These are phyloP conservation scores for Candida mesenterica DNA, from an alignment of 1,139 yeast genomes.

Conservation along the genomic window DNA sequence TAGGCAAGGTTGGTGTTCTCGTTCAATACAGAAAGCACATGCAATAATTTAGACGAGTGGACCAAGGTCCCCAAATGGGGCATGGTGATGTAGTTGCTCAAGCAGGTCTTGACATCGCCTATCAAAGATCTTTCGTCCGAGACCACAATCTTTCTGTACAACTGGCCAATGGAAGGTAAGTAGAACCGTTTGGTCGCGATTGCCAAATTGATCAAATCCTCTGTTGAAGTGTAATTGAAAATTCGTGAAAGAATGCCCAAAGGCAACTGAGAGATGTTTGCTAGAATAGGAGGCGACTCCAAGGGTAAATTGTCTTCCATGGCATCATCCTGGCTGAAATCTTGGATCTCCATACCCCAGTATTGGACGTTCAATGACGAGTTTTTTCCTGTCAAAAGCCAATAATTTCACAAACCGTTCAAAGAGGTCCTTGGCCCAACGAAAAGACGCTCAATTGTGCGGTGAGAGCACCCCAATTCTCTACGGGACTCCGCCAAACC, in stretches of 20 bases:
- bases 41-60: constrained; percentile 10
- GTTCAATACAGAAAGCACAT: constrained; percentile 13
- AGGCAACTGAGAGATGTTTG: constrained; percentile 2
- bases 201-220: constrained; percentile 18
- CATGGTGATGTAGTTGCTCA: constrained; percentile 8
- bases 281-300: background rate
- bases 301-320: too few relatives aligned
- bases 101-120: constrained; percentile 10
- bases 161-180: constrained; percentile 18
- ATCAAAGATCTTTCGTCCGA: constrained; percentile 13
- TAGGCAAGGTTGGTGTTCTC: constrained; percentile 13
- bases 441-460: too few relatives aligned
- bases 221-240: constrained; percentile 12
- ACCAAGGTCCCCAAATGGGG: constrained; percentile 20
- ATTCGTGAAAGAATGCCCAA: background rate
- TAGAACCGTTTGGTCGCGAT: constrained; percentile 16
- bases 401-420: too few relatives aligned
- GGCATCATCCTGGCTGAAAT: too few relatives aligned
- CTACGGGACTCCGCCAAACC: too few relatives aligned
- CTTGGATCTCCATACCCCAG: too few relatives aligned
- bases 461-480: too few relatives aligned
- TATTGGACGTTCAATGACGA: too few relatives aligned
- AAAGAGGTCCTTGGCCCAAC: too few relatives aligned
- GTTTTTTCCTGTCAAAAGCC: too few relatives aligned
- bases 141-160: constrained; percentile 19